phyloP scores from a whole-genome alignment of 164 flowering plant species.

The grape (Vitis vinifera) region ASM3070453v1 NC_081810.1:21752001-21752500 shows the following conservation, averaged over 20 bases:
- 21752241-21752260: too few relatives aligned
- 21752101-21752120: too few relatives aligned
- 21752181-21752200: too few relatives aligned
- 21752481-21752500: not conserved
- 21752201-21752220: too few relatives aligned
- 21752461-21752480: not conserved
- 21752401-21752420: slow-evolving; percentile 99
- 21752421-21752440: slow-evolving; percentile 98
- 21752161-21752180: not conserved
- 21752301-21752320: not conserved
- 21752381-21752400: slow-evolving; percentile 98
- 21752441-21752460: slow-evolving; percentile 61
- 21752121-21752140: too few relatives aligned
- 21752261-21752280: too few relatives aligned
- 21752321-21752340: not conserved
- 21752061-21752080: too few relatives aligned
- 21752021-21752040: too few relatives aligned
- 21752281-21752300: not conserved
- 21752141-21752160: not conserved
- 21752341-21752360: not conserved
- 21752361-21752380: slow-evolving; percentile 92
- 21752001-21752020: too few relatives aligned
- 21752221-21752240: too few relatives aligned
- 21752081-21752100: too few relatives aligned
- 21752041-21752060: too few relatives aligned